Evolutionary conservation across 345 rosid species (phyloP), one percentile per base, ranked within the genome.

Genomic region (Linum lewisii): DNA sequence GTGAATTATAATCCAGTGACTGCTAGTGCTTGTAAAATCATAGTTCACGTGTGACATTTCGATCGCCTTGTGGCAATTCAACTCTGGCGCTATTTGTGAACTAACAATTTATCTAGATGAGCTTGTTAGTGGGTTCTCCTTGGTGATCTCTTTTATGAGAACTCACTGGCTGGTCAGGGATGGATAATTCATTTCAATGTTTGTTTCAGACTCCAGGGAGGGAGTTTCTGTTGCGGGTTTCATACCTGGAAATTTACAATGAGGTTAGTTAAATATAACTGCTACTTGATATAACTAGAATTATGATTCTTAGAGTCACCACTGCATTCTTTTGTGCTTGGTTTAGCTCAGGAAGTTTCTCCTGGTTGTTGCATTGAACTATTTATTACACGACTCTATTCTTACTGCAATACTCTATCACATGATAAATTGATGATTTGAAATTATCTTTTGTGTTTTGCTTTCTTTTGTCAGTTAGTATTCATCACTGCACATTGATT

Each of bases 201-300:
- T 64, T 63, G 21, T 44, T 75, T 61, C 89, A 94, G 99, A 87
- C 99, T 75, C 97, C 99, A 60, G 97, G 99, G 79, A 80, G 96
- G 66, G 99, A 94, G 75, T 94, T 85, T 78, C 77, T 94, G 71
- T 84, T 94, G 62, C 97, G 99, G 5, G 97, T 94, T 63, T 94
- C 99, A 50, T 94, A 94, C 79, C 93, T 94, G 66, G 99, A 94
- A 84, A 94, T 94, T 62, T 90, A 94, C 75, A 94, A 94, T 49
- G 99, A 94, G 97, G 99, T 84, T 21, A 68, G 88, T 77, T 38
- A 56, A 58, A 37, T 22, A 51, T 0, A 24, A 14, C 34, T 20
- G 24, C 6, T 45, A 6, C 50, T 47, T 57, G 24, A 29, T 23
- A 24, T 23, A 19, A 52, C 21, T 36, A 13, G 5, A 0, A 45